Percentiles rank a stretch among this genome's conserved stretches.
Evolutionary conservation across 2,329 filamentous ascomycete species (phyloP).

Genomic region (Curvularia lunata): DNA sequence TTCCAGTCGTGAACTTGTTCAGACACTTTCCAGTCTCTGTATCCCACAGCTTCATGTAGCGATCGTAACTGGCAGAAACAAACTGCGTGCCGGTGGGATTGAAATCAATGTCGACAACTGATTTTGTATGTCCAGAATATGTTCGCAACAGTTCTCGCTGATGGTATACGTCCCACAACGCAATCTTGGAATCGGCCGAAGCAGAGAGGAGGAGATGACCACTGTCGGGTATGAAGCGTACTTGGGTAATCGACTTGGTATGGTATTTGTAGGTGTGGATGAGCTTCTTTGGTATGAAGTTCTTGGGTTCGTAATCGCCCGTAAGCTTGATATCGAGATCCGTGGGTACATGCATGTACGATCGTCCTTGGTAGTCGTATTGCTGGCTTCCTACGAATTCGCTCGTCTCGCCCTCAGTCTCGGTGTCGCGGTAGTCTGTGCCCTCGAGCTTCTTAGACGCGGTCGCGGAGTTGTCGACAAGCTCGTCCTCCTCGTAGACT

Average conservation of each 20-base stretch:
- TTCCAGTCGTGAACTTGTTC: slow-evolving; percentile 87
- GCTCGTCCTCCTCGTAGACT: slow-evolving; percentile 76
- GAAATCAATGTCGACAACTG: slow-evolving; percentile 88
- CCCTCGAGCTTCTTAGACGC: slow-evolving; percentile 66
- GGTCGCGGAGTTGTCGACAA: slow-evolving; percentile 62
- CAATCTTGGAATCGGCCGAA: slow-evolving; percentile 88
- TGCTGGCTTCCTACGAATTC: slow-evolving; percentile 84
- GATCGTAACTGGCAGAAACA: slow-evolving; percentile 89
- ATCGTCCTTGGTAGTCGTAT: slow-evolving; percentile 92
- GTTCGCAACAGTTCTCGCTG: slow-evolving; percentile 84
- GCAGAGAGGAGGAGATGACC: slow-evolving; percentile 89
- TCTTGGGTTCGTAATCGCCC: slow-evolving; percentile 80
- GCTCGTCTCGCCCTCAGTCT: slow-evolving; percentile 70
- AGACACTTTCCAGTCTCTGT: slow-evolving; percentile 92
- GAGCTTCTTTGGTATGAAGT: slow-evolving; percentile 93
- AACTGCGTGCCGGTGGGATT: slow-evolving; percentile 82
- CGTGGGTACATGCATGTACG: slow-evolving; percentile 96
- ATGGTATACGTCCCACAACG: slow-evolving; percentile 95
- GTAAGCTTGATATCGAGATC: slow-evolving; percentile 60
- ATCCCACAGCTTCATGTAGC: slow-evolving; percentile 97
- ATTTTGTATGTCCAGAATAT: slow-evolving; percentile 90
- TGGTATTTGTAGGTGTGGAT: slow-evolving; percentile 88
- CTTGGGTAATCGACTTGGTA: slow-evolving; percentile 81
- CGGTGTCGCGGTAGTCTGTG: slow-evolving; percentile 58
- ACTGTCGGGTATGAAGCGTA: slow-evolving; percentile 87